A percentile compares a stretch with the other conserved stretches of the same genome.
phyloP scores from a whole-genome alignment of 495 filamentous ascomycete genomes.

The Penicillium manginii region DNA sequence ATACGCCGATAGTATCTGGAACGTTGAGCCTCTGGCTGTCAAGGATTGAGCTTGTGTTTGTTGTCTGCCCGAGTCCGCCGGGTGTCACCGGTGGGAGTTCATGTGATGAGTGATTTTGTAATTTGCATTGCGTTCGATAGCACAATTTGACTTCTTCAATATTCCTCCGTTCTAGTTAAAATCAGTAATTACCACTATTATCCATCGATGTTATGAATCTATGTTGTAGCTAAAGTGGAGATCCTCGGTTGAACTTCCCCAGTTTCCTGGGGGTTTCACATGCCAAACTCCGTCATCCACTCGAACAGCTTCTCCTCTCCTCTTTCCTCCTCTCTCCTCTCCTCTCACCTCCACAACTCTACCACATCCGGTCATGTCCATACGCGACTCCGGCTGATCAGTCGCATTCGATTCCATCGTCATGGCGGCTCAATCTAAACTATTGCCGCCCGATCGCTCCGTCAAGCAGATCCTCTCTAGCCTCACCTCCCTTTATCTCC shows the following conservation, averaged over 20 bases:
- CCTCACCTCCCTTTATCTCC: slow-evolving; percentile 76
- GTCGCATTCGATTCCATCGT: slow-evolving; percentile 22
- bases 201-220: no score
- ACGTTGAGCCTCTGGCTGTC: slow-evolving; percentile 73
- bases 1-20: slow-evolving; percentile 98
- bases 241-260: slow-evolving; percentile 36
- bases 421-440: slow-evolving; percentile 86
- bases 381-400: slow-evolving; percentile 37
- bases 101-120: background rate
- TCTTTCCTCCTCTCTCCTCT: slow-evolving; percentile 12
- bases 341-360: slow-evolving; percentile 9
- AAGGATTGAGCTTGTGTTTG: slow-evolving; percentile 24
- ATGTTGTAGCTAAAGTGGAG: no score
- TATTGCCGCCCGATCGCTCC: slow-evolving; percentile 69
- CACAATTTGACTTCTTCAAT: background rate
- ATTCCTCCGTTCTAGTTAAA: no score
- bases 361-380: slow-evolving; percentile 33
- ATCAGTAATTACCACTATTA: no score
- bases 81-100: background rate
- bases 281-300: slow-evolving; percentile 18
- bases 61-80: background rate
- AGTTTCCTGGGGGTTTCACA: slow-evolving; percentile 36
- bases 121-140: background rate
- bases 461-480: slow-evolving; percentile 74
- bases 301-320: slow-evolving; percentile 14